A percentile compares a stretch with the other conserved stretches of the same genome.
Conservation (phyloP, 768 basidiomycete species). For the Crucibulum laeve region DNA sequence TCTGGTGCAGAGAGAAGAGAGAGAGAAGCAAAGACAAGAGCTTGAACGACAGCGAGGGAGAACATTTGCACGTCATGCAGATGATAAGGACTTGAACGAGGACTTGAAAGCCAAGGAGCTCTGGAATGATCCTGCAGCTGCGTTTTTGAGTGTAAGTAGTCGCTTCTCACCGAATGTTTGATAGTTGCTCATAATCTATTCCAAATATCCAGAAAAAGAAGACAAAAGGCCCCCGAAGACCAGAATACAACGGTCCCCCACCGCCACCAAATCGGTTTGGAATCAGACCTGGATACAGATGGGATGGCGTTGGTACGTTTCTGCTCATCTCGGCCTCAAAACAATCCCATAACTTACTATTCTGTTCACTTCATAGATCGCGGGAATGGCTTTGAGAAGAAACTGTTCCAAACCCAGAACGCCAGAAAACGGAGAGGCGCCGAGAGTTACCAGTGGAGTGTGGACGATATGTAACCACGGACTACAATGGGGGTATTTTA, state of each 20-base stretch:
- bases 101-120: slow-evolving; percentile 74
- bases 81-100: slow-evolving; percentile 85
- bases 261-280: slow-evolving; percentile 94
- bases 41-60: slow-evolving; percentile 62
- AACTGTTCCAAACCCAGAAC: slow-evolving; percentile 82
- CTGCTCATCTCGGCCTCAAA: slow-evolving; percentile 1
- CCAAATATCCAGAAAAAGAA: slow-evolving; percentile 55
- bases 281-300: slow-evolving; percentile 92
- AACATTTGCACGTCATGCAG: slow-evolving; percentile 73
- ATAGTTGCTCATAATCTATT: not conserved
- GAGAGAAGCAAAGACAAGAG: slow-evolving; percentile 60
- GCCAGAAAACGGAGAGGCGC: slow-evolving; percentile 61
- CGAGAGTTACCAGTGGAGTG: slow-evolving; percentile 83
- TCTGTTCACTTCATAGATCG: slow-evolving; percentile 50
- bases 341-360: not conserved
- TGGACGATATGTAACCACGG: slow-evolving; percentile 82
- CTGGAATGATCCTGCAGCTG: slow-evolving; percentile 98
- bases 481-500: not conserved
- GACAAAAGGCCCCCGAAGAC: slow-evolving; percentile 71
- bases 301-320: slow-evolving; percentile 93
- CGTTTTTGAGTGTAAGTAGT: slow-evolving; percentile 76
- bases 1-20: slow-evolving; percentile 80
- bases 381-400: slow-evolving; percentile 92
- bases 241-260: slow-evolving; percentile 82
- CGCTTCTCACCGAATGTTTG: not conserved